Evolutionary conservation across 495 filamentous ascomycete species (phyloP).

Genomic region (Trichoderma gamsii): DNA sequence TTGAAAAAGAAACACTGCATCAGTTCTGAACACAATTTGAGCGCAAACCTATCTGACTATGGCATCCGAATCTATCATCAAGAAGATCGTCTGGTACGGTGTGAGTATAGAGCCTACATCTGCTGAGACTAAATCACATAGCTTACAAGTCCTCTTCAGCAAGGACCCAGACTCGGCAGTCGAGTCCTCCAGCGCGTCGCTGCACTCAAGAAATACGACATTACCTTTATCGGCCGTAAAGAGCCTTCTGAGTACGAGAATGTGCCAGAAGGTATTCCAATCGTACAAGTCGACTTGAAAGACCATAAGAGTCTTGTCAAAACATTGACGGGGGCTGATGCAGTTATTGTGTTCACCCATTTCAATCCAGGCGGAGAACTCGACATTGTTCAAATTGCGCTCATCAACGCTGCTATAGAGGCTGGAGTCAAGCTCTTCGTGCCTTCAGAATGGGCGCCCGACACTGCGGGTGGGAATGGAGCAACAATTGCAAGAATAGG

Average conservation of each 20-base stretch:
- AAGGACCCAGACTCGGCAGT: neutral
- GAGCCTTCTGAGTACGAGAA: neutral
- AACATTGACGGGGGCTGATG: neutral
- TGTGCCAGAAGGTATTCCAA: neutral
- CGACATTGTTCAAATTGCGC: neutral
- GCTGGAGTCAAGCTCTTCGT: conserved; percentile 2
- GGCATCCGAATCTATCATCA: neutral
- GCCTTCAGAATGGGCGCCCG: conserved; percentile 7
- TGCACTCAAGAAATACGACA: neutral
- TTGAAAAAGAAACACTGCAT: neutral
- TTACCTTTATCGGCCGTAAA: conserved; percentile 2
- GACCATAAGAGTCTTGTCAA: neutral
- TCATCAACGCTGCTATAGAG: neutral
- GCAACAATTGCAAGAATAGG: neutral
- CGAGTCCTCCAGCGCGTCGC: neutral
- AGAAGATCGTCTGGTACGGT: conserved; percentile 7
- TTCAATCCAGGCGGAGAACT: neutral
- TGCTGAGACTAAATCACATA: no score
- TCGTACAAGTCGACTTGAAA: neutral
- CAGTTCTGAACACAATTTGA: neutral
- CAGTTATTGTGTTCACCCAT: neutral
- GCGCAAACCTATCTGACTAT: neutral
- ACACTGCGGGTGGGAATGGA: neutral
- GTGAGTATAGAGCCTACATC: neutral
- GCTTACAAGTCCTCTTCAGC: neutral